These are phyloP conservation scores for Zymoseptoria passerinii DNA, from an alignment of 2,329 filamentous ascomycete species.

Conservation along the genomic window DNA sequence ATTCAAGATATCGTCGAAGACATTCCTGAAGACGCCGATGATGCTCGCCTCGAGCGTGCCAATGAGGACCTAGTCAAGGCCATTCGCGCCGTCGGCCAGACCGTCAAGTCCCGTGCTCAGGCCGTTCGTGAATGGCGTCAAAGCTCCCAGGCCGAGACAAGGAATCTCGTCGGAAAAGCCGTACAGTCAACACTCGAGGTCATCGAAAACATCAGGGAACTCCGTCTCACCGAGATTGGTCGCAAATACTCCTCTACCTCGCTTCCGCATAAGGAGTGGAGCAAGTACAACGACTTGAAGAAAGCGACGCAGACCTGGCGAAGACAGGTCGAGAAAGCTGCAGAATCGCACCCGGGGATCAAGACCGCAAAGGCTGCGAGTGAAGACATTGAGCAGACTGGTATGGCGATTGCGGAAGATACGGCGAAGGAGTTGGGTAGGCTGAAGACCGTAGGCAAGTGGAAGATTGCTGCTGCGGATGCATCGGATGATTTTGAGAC, in stretches of 20 bases:
- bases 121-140: constrained; percentile 69
- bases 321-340: constrained; percentile 67
- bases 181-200: constrained; percentile 76
- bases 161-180: constrained; percentile 59
- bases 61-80: constrained; percentile 45
- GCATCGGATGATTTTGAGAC: constrained; percentile 69
- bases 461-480: constrained; percentile 73
- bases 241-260: constrained; percentile 94
- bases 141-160: constrained; percentile 60
- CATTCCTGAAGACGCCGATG: constrained; percentile 51
- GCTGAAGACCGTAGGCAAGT: constrained; percentile 74
- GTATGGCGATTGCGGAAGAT: constrained; percentile 69
- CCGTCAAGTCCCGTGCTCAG: constrained; percentile 70
- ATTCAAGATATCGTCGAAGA: constrained; percentile 50
- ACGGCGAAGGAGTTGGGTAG: constrained; percentile 71
- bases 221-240: constrained; percentile 83
- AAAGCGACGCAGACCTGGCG: constrained; percentile 78
- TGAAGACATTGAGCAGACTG: constrained; percentile 63
- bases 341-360: constrained; percentile 61
- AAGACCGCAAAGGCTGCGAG: constrained; percentile 58
- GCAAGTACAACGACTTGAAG: constrained; percentile 84
- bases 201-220: constrained; percentile 70
- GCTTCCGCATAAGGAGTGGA: constrained; percentile 95
- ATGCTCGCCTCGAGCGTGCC: constrained; percentile 44
- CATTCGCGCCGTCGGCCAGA: constrained; percentile 60